These are phyloP conservation scores for Fusarium annulatum DNA, from an alignment of 2,329 filamentous ascomycete species.

Conservation along the genomic window DNA sequence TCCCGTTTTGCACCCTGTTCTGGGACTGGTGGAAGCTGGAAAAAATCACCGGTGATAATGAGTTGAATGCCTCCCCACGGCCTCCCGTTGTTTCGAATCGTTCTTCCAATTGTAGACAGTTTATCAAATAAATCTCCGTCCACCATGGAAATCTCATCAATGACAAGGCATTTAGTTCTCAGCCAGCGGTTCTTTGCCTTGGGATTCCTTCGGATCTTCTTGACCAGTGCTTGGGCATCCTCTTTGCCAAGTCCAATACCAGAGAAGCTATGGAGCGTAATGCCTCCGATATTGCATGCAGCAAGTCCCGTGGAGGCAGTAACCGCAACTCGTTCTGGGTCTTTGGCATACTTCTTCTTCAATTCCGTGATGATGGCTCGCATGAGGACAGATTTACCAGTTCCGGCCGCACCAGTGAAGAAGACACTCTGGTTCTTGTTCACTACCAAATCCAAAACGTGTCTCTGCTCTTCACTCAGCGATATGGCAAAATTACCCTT, in stretches of 20 bases:
- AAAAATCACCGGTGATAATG: constrained; percentile 96
- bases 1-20: constrained; percentile 73
- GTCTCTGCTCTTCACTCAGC: constrained; percentile 86
- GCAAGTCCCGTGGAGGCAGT: constrained; percentile 96
- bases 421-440: constrained; percentile 89
- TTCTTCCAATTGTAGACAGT: constrained; percentile 85
- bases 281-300: constrained; percentile 95
- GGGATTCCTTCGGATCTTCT: constrained; percentile 88
- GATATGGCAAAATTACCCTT: constrained; percentile 65
- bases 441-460: constrained; percentile 85
- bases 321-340: constrained; percentile 88
- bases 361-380: constrained; percentile 87
- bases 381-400: constrained; percentile 96
- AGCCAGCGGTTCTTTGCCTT: constrained; percentile 93
- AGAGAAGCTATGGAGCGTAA: constrained; percentile 94
- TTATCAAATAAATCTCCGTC: constrained; percentile 98
- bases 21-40: constrained; percentile 94
- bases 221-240: constrained; percentile 79
- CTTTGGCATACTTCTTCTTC: constrained; percentile 78
- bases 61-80: constrained; percentile 97
- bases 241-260: constrained; percentile 95
- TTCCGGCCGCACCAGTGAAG: constrained; percentile 96
- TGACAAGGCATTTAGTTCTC: constrained; percentile 84
- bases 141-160: constrained; percentile 99
- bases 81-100: constrained; percentile 87